Conservation (phyloP, 2,329 filamentous ascomycete genomes). For the Apiospora marii region DNA sequence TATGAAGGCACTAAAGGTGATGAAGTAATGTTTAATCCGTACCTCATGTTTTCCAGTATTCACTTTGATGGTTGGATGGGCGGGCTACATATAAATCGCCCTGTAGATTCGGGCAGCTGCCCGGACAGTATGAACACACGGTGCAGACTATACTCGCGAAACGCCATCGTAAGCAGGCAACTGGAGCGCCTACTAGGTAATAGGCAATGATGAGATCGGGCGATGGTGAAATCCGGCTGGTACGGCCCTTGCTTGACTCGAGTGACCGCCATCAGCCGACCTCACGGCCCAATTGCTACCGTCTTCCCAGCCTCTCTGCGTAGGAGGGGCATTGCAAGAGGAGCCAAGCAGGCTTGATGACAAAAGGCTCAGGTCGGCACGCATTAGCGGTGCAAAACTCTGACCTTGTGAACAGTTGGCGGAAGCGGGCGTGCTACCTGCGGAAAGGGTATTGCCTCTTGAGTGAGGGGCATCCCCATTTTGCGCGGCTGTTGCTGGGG, state of each 20-base stretch:
- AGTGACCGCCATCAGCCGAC: neutral
- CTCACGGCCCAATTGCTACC: neutral
- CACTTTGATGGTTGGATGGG: neutral
- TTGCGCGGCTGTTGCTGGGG: constrained; percentile 4
- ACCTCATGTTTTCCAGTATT: neutral
- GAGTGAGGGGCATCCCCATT: constrained; percentile 11
- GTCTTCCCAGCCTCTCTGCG: constrained; percentile 12
- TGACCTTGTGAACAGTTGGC: neutral
- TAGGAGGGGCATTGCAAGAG: neutral
- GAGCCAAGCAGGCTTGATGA: neutral
- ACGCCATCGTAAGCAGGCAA: neutral
- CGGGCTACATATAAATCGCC: neutral
- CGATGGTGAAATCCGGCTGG: neutral
- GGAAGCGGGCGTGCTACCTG: neutral
- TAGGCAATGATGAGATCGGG: neutral
- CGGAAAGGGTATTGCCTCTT: constrained; percentile 11
- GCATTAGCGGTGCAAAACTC: constrained; percentile 19
- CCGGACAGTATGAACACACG: neutral
- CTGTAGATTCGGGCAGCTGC: neutral
- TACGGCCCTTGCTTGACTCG: constrained; percentile 11
- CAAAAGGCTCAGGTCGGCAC: constrained; percentile 10
- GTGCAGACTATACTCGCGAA: neutral
- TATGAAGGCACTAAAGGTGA: constrained; percentile 5
- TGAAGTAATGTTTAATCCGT: constrained; percentile 7
- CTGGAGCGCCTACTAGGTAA: neutral